Base-by-base conservation (phyloP, 108 stramenopile species). In the Nannochloropsis gaditana region DNA sequence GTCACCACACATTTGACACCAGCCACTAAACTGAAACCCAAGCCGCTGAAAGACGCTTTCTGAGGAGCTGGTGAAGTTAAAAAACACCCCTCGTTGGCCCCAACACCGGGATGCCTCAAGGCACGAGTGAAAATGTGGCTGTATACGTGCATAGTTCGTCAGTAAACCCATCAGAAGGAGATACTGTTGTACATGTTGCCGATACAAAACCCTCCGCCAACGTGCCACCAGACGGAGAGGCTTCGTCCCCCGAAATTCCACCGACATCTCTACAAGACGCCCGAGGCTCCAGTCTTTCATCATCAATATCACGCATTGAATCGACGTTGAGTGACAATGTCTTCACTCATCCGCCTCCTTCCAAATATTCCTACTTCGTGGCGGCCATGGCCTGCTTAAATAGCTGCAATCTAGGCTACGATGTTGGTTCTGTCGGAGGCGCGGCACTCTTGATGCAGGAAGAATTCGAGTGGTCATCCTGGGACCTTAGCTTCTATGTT, bases 301-400 rank as follows among this genome's bases (percentile, higher is more conserved):
- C 31, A 31, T 31, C 31, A 31, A 31, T 31, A 31, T 31, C 59
- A 73, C 59, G 59, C 19, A 73, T 73, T n/a, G n/a, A 73, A n/a
- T 73, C 59, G n/a, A n/a, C 59, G 3, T n/a, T 73, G 59, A 73
- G 59, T 0, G 59, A 6, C 19, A 73, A 15, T n/a, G 59, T 73
- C 19, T 73, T 73, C n/a, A 73, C 59, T n/a, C 19, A n/a, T n/a
- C 59, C 59, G 2, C 59, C 59, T 2, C 59, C 59, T 15, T 15
- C 59, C 15, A 15, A 15, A n/a, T 81, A 81, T 41, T 41, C 21
- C 3, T 81, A 81, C 41, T 31, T 42, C 41, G 44, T 85, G 10
- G 82, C 85, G 21, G 80, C n/a, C 45, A 44, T 85, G 21, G 87
- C 87, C 6, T 44, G 45, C 17, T 45, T 87, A 8, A 87, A 87